Base-by-base conservation (phyloP, 176 grass and related monocot species). In the Oryza longistaminata region DNA sequence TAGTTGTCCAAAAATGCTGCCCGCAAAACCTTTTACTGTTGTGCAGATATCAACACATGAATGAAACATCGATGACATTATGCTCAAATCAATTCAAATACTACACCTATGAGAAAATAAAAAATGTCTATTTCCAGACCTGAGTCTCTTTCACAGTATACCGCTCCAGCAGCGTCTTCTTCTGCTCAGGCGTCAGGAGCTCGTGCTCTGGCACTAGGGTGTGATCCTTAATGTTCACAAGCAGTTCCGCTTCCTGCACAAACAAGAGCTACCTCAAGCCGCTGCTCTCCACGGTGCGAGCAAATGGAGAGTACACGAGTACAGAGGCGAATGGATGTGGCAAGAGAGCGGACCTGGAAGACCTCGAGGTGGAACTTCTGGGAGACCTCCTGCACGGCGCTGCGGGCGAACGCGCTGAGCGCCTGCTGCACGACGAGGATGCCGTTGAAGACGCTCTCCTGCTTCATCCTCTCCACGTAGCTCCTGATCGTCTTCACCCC, bases 91-190 rank as follows among this genome's bases (percentile, higher is more conserved):
- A 0, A 78, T 33, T 50, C 2, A 5, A 43, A 21, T 13, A 68
- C 66, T 37, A 52, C 7, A 16, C 21, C 1, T 60, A 25, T 67
- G 21, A 60, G 10, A 19, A 87, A 72, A 42, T 11, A 71, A 80
- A 80, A 80, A 11, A 83, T 6, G 42, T 9, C 66, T 82, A 55
- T 27, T 82, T n/a, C 24, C 73, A 14, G 33, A 99, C 93, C 93
- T 99, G 96, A 88, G 93, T 99, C 88, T 96, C 93, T 80, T 99
- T 99, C 49, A 96, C 85, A 0, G 90, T 99, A 74, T 99, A 96
- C 27, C 88, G 88, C 49, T 89, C 90, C 14, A 99, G 71, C 50
- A 99, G 81, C 9, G 78, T 82, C 83, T 89, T 96, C 88, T 99
- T 99, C 26, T 99, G 83, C 17, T 91, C 82, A 0, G 52, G 10